A percentile compares a stretch with the other conserved stretches of the same genome.
Conservation (phyloP, 2,329 filamentous ascomycete genomes). For the Pyricularia grisea region DNA sequence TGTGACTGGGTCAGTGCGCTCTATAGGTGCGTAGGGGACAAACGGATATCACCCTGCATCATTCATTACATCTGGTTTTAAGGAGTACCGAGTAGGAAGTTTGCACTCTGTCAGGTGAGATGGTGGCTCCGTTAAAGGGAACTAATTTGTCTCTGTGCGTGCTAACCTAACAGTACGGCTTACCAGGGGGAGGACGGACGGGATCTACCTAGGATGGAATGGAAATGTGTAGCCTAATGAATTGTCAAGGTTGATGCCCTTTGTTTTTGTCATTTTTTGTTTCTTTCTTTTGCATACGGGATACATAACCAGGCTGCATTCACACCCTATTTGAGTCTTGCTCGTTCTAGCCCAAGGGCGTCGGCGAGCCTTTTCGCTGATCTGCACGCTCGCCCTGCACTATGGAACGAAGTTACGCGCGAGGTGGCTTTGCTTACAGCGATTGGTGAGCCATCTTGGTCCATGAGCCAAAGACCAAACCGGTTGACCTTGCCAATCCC, state of each 20-base stretch:
- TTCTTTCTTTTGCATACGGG: neutral
- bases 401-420: neutral
- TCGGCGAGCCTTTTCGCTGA: neutral
- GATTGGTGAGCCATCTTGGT: neutral
- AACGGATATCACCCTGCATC: neutral
- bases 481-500: neutral
- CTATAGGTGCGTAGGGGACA: neutral
- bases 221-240: neutral
- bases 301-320: neutral
- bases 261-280: too few relatives aligned
- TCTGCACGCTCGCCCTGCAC: neutral
- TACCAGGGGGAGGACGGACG: neutral
- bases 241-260: neutral
- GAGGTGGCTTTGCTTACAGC: neutral
- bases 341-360: neutral
- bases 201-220: neutral
- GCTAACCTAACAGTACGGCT: neutral
- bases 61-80: neutral
- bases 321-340: neutral
- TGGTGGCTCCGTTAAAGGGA: neutral
- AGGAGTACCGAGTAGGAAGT: neutral
- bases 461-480: neutral
- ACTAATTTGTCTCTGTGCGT: neutral
- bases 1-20: neutral
- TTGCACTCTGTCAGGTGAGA: neutral